Evolutionary conservation across 257 asterid genomes (phyloP).

Genomic region (Solanum dulcamara): DNA sequence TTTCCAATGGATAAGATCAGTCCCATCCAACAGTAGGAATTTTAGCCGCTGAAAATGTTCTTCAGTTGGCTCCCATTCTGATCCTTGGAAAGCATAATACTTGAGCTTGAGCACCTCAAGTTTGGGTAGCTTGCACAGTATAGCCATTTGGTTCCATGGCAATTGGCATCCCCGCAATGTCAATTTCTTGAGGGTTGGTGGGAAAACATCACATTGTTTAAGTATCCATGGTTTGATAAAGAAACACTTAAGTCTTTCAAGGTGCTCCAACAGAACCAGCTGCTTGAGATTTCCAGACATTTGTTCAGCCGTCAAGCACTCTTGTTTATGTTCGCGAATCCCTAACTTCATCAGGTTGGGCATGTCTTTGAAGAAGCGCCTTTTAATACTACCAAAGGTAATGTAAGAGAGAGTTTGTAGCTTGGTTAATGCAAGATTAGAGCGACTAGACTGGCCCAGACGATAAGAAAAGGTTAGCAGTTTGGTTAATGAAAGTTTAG

Average conservation of each 20-base stretch:
- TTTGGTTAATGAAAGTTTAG: not conserved
- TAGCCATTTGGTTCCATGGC: not conserved
- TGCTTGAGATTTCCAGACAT: not conserved
- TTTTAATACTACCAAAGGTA: not conserved
- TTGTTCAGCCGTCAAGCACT: not conserved
- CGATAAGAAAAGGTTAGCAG: too few species aligned
- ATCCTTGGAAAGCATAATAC: not conserved
- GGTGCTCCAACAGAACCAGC: not conserved
- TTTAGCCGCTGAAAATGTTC: not conserved
- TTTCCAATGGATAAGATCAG: not conserved
- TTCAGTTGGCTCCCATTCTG: not conserved
- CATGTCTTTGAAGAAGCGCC: not conserved
- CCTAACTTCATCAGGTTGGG: not conserved
- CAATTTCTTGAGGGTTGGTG: not conserved
- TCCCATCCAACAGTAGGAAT: not conserved
- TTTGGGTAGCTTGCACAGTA: not conserved
- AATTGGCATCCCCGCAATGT: not conserved
- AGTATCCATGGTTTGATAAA: not conserved
- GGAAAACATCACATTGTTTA: not conserved
- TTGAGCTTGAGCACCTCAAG: slow-evolving; percentile 2
- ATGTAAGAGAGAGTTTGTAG: not conserved
- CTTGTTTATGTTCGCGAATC: not conserved
- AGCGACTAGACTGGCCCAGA: not conserved
- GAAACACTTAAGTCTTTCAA: not conserved
- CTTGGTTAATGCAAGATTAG: not conserved